phyloP scores from a whole-genome alignment of 768 basidiomycete genomes.

The Suillus luteus region DNA sequence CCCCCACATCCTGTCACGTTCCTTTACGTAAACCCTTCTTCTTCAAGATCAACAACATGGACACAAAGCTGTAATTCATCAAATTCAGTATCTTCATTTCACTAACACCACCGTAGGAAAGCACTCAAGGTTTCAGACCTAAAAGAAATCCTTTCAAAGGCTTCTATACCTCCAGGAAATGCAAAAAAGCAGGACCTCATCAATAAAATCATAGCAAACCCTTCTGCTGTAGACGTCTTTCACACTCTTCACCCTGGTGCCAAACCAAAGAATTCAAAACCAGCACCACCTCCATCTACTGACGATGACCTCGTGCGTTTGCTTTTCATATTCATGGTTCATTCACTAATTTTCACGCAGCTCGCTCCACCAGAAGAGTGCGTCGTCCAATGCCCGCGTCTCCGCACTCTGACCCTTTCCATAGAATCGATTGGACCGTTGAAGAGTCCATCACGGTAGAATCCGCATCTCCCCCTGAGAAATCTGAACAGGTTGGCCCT shows the following conservation, averaged over 20 bases:
- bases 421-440: slow-evolving; percentile 46
- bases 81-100: slow-evolving; percentile 3
- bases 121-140: slow-evolving; percentile 75
- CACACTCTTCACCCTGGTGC: slow-evolving; percentile 39
- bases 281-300: slow-evolving; percentile 12
- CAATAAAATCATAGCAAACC: slow-evolving; percentile 55
- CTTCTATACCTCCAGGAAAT: slow-evolving; percentile 52
- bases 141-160: slow-evolving; percentile 58
- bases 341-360: slow-evolving; percentile 19
- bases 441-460: slow-evolving; percentile 30
- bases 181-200: slow-evolving; percentile 71
- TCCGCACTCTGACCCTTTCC: slow-evolving; percentile 13
- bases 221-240: slow-evolving; percentile 53
- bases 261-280: slow-evolving; percentile 22
- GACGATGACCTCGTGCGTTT: slow-evolving; percentile 33
- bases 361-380: slow-evolving; percentile 36
- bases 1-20: slow-evolving; percentile 13
- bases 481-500: slow-evolving; percentile 7
- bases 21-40: slow-evolving; percentile 24
- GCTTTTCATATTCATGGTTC: background rate
- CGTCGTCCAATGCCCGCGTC: slow-evolving; percentile 13
- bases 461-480: slow-evolving; percentile 8
- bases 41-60: slow-evolving; percentile 32
- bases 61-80: slow-evolving; percentile 38
- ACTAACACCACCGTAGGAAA: slow-evolving; percentile 38